Conservation (phyloP, 83 land plant species). For the Larix sibirica region DNA sequence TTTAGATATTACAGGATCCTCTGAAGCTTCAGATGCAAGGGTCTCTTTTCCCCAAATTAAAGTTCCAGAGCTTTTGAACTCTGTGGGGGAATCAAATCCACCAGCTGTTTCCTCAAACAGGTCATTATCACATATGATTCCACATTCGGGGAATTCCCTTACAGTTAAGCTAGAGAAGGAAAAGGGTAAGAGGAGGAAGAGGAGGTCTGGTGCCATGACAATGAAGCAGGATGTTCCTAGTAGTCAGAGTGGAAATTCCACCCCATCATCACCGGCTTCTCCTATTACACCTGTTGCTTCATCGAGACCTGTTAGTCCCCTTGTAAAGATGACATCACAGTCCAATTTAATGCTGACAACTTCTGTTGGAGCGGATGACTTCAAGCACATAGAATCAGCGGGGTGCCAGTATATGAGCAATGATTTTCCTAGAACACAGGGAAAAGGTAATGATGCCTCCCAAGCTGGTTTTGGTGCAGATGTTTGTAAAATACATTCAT, state of each 20-base stretch:
- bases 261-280: slow-evolving; percentile 82
- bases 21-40: neutral
- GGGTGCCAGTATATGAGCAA: neutral
- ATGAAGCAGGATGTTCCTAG: slow-evolving; percentile 54
- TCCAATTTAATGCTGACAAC: neutral
- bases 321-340: neutral
- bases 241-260: slow-evolving; percentile 76
- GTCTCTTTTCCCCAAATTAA: slow-evolving; percentile 1
- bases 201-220: slow-evolving; percentile 23
- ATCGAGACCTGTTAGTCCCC: neutral
- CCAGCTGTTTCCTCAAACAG: neutral
- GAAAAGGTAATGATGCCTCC: neutral
- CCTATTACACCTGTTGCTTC: slow-evolving; percentile 44
- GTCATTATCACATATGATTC: slow-evolving; percentile 1
- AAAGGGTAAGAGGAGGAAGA: slow-evolving; percentile 58
- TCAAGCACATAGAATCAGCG: slow-evolving; percentile 1
- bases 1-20: neutral
- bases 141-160: slow-evolving; percentile 15
- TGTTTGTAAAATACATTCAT: neutral
- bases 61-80: neutral
- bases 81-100: neutral
- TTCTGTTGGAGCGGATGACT: neutral
- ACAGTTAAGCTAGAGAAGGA: slow-evolving; percentile 46
- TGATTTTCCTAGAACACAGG: neutral
- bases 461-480: neutral